phyloP scores from a whole-genome alignment of 371 early-diverging fungal genomes.

The Mortierella polycephala region DNA sequence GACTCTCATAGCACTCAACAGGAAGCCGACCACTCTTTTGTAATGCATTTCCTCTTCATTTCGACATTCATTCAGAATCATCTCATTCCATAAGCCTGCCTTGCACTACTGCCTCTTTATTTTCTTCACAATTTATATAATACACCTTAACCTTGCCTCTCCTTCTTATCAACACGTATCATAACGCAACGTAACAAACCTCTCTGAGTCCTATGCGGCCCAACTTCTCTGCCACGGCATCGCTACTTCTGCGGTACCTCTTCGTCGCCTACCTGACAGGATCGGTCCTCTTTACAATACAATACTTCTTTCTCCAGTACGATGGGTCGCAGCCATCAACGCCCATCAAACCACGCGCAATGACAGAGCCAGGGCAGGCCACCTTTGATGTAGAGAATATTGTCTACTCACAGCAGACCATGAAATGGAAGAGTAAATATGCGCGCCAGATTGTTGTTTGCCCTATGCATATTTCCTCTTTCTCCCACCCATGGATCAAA shows the following conservation, averaged over 20 bases:
- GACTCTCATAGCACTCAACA: too few species aligned
- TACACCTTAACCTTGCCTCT: too few species aligned
- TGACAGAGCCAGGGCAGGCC: constrained; percentile 38
- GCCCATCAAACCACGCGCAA: constrained; percentile 3
- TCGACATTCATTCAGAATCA: too few species aligned
- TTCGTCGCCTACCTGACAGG: constrained; percentile 5
- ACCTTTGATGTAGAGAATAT: constrained; percentile 38
- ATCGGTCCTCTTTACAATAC: constrained; percentile 37
- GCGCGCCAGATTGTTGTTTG: not conserved
- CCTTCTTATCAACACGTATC: too few species aligned
- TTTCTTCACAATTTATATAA: too few species aligned
- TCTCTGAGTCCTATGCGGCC: not conserved
- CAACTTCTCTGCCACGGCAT: not conserved
- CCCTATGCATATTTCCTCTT: not conserved
- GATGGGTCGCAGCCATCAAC: constrained; percentile 7
- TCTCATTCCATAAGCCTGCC: too few species aligned
- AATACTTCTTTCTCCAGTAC: constrained; percentile 12
- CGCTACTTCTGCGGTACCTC: not conserved
- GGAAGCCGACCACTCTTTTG: too few species aligned
- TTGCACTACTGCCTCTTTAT: too few species aligned
- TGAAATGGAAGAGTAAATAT: constrained; percentile 37
- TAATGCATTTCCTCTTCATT: too few species aligned
- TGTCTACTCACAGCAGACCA: constrained; percentile 28
- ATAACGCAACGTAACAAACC: too few species aligned
- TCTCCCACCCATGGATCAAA: too few species aligned